Conservation (phyloP, 768 basidiomycete genomes). For the Russula sp. region DNA sequence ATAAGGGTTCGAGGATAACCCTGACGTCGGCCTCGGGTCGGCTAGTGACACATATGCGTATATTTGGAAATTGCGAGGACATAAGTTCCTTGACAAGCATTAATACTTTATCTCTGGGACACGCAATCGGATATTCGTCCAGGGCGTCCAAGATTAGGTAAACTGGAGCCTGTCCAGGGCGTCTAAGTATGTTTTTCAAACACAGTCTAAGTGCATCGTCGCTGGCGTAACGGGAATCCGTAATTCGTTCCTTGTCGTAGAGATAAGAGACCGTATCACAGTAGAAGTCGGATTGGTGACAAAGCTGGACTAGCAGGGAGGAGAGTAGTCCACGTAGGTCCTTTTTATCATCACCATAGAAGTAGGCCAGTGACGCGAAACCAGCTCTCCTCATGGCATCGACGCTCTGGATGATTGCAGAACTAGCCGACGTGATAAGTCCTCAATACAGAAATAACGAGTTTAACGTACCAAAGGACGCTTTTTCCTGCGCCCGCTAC, state of each 20-base stretch:
- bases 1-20: not conserved
- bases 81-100: not conserved
- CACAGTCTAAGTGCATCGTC: not conserved
- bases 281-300: not conserved
- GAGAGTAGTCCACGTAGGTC: not conserved
- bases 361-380: not conserved
- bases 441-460: not conserved
- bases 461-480: not conserved
- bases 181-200: not conserved
- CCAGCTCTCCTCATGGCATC: not conserved
- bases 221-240: not conserved
- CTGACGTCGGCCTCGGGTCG: not conserved
- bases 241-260: not conserved
- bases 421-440: not conserved
- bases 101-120: not conserved
- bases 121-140: not conserved
- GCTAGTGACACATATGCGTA: not conserved
- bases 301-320: not conserved
- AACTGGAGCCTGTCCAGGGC: not conserved
- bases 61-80: not conserved
- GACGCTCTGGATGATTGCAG: not conserved
- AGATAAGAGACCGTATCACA: not conserved
- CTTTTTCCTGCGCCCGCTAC: slow-evolving; percentile 1
- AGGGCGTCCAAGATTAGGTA: not conserved
- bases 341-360: not conserved